phyloP scores from a whole-genome alignment of 2,329 filamentous ascomycete genomes.

The Aspergillus terreus region DNA sequence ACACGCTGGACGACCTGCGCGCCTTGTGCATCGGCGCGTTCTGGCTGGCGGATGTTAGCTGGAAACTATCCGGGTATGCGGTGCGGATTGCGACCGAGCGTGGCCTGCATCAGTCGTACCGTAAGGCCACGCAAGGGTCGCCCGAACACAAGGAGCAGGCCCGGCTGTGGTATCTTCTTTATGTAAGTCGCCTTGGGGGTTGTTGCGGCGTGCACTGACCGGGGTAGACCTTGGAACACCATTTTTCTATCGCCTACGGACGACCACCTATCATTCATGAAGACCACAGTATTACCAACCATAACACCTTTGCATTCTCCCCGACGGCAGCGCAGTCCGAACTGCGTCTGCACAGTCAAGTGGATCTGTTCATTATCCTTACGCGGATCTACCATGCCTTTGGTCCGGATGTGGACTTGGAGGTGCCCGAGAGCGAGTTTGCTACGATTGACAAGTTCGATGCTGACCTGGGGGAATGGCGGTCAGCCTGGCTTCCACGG shows the following conservation, averaged over 20 bases:
- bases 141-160: slow-evolving; percentile 36
- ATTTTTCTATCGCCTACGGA: slow-evolving; percentile 44
- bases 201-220: not conserved
- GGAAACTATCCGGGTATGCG: slow-evolving; percentile 43
- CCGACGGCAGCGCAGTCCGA: slow-evolving; percentile 32
- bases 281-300: slow-evolving; percentile 35
- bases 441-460: slow-evolving; percentile 40
- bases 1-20: slow-evolving; percentile 50
- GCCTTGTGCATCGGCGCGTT: slow-evolving; percentile 54
- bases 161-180: slow-evolving; percentile 40
- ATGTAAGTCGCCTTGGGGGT: slow-evolving; percentile 27
- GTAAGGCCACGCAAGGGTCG: slow-evolving; percentile 36
- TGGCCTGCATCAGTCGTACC: slow-evolving; percentile 41
- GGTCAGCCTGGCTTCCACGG: slow-evolving; percentile 32
- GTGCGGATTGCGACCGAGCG: slow-evolving; percentile 43
- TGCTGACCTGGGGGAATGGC: slow-evolving; percentile 37
- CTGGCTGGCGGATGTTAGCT: slow-evolving; percentile 54
- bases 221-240: slow-evolving; percentile 37
- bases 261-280: slow-evolving; percentile 43
- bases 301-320: slow-evolving; percentile 29
- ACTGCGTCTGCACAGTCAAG: slow-evolving; percentile 39
- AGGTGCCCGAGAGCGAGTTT: slow-evolving; percentile 39
- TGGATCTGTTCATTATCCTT: slow-evolving; percentile 43
- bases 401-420: slow-evolving; percentile 41
- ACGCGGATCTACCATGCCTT: slow-evolving; percentile 44